Evolutionary conservation across 2,329 filamentous ascomycete species (phyloP).

Genomic region (Diplocarpon mali): DNA sequence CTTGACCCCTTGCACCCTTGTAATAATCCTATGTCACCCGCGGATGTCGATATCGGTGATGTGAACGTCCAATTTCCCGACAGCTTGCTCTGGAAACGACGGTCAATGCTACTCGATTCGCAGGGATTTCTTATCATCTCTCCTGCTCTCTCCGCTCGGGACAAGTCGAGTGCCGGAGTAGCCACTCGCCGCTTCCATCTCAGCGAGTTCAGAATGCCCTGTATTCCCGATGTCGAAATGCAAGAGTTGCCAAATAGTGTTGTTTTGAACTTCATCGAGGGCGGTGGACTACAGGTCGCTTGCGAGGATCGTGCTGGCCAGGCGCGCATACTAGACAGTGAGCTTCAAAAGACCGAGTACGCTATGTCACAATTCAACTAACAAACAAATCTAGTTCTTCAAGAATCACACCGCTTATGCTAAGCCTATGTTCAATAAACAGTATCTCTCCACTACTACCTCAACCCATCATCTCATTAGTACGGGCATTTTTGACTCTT

Average conservation of each 20-base stretch:
- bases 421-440: slow-evolving; percentile 17
- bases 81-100: slow-evolving; percentile 89
- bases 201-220: slow-evolving; percentile 69
- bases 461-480: neutral
- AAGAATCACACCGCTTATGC: slow-evolving; percentile 23
- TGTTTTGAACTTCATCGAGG: slow-evolving; percentile 48
- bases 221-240: slow-evolving; percentile 77
- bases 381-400: slow-evolving; percentile 17
- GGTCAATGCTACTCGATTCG: slow-evolving; percentile 75
- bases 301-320: slow-evolving; percentile 52
- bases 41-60: slow-evolving; percentile 44
- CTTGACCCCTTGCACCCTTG: slow-evolving; percentile 13
- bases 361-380: slow-evolving; percentile 3
- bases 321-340: slow-evolving; percentile 37
- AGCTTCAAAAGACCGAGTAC: slow-evolving; percentile 3
- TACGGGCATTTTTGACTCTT: slow-evolving; percentile 3
- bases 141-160: slow-evolving; percentile 45
- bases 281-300: slow-evolving; percentile 52
- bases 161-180: slow-evolving; percentile 42
- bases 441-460: neutral
- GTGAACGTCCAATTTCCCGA: slow-evolving; percentile 97
- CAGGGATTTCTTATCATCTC: slow-evolving; percentile 76
- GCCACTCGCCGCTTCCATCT: slow-evolving; percentile 71
- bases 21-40: slow-evolving; percentile 28
- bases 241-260: slow-evolving; percentile 88